Base-by-base conservation (phyloP, 2,329 filamentous ascomycete genomes). In the Fusarium beomiforme region DNA sequence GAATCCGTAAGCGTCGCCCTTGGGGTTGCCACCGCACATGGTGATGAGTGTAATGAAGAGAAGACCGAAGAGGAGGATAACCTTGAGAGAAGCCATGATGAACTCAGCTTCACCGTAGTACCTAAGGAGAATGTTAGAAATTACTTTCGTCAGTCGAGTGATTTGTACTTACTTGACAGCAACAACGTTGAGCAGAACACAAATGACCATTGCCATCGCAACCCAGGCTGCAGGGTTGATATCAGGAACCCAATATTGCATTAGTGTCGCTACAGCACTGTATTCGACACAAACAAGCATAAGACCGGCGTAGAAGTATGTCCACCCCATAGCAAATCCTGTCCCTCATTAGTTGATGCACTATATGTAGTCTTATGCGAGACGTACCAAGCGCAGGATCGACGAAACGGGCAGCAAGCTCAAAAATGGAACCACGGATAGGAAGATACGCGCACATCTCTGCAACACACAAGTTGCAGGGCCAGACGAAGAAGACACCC, bases 21-120 rank as follows among this genome's bases (percentile, higher is more conserved):
- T 77, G 2, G 91, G 91, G 73, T 92, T 92, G 13, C 88, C 91
- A 21, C 90, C 90, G 19, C 90, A 80, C 89, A 92, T 92, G 65
- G 86, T 87, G 76, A 93, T 84, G 77, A 93, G 88, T 6, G 91
- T 92, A 79, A 89, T 89, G 74, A 85, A 77, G 66, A 91, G 85
- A 57, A 92, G 82, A 4, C 87, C 87, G 59, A 90, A 70, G 23
- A 84, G 77, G n/a, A 84, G 77, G 24, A 84, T 66, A 41, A 84
- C 88, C 72, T 84, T 84, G 62, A 80, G 79, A 3, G 82, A 92
- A 58, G 90, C 87, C 74, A 93, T 83, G 77, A 93, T 69, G 74
- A 84, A 84, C 65, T 84, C 83, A 21, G 82, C 78, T 68, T 84
- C 83, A 50, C 82, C 83, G 59, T 83, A 84, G 71, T 77, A 80